Base-by-base conservation (phyloP, 345 rosid genomes). In the Acer negundo region DNA sequence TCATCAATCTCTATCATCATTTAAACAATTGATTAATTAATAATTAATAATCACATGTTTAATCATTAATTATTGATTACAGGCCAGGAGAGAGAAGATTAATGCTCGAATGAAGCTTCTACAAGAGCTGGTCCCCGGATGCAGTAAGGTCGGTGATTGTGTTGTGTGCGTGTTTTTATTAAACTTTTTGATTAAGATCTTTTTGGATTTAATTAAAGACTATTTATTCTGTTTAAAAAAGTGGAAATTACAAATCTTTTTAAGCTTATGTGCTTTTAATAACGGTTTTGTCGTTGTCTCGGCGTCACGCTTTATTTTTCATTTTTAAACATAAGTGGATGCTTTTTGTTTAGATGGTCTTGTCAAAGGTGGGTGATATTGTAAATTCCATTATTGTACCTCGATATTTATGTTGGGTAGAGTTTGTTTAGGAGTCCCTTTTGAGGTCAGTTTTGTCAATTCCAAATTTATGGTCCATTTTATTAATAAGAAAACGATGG, bases 51-150 rank as follows among this genome's bases (percentile, higher is more conserved):
- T 44, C 55, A 62, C 23, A 44, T 53, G 55, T 49, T 35, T 80
- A 68, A 71, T 75, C 72, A 28, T 62, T 61, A 15, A 40, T 55
- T 35, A 1, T 69, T 61, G 51, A 44, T 31, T 62, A 28, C 63
- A 89, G 93, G 93, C 93, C 16, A 89, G 93, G 85, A 89, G 91
- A 81, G 93, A 87, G 88, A 89, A 89, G 79, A 89, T 89, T 49
- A 89, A 89, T 78, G 84, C 86, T 24, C 84, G 91, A 75, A 89
- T 89, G 93, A 87, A 89, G 86, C 78, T 89, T 28, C 84, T 89
- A 1, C 91, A 89, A 53, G 91, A 89, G 65, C 89, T 89, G 88
- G 89, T 89, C 83, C 93, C 93, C 1, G 93, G 93, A 19, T 89
- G 93, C 86, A 86, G 68, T 46, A 89, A 97, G 99, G 99, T 93